Evolutionary conservation across 768 basidiomycete genomes (phyloP).

Genomic region (Hygrophorus pudorinus): DNA sequence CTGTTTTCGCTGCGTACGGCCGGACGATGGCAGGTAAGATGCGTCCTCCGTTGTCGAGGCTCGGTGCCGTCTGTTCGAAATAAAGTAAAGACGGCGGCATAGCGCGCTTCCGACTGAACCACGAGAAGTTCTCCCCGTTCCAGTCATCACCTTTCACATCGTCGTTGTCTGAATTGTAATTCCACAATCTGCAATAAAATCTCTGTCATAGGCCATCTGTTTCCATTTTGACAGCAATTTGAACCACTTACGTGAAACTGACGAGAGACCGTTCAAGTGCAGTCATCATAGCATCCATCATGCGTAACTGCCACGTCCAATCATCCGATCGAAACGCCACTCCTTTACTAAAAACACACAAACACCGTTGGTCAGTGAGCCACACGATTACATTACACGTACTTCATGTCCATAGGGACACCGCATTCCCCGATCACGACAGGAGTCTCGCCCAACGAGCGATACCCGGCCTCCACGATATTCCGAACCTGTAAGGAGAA

Average conservation of each 20-base stretch:
- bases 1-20: slow-evolving; percentile 85
- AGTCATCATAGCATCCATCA: slow-evolving; percentile 92
- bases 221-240: background rate
- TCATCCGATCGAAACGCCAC: slow-evolving; percentile 64
- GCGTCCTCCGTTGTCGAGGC: slow-evolving; percentile 75
- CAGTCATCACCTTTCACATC: slow-evolving; percentile 77
- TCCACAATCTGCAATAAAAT: slow-evolving; percentile 62
- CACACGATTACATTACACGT: slow-evolving; percentile 16
- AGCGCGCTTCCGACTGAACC: slow-evolving; percentile 65
- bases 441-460: slow-evolving; percentile 70
- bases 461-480: slow-evolving; percentile 60
- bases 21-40: slow-evolving; percentile 74
- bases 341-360: slow-evolving; percentile 40
- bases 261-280: slow-evolving; percentile 69
- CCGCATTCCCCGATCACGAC: slow-evolving; percentile 90
- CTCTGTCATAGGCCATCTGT: background rate
- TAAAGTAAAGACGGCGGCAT: slow-evolving; percentile 45
- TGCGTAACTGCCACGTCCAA: slow-evolving; percentile 74
- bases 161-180: slow-evolving; percentile 83
- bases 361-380: no score
- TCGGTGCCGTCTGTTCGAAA: slow-evolving; percentile 50
- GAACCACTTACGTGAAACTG: slow-evolving; percentile 69
- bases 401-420: slow-evolving; percentile 98
- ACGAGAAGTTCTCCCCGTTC: slow-evolving; percentile 97
- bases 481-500: slow-evolving; percentile 75